Evolutionary conservation across 805 yeast genomes (phyloP), one percentile per base, ranked within the genome.

Genomic region (Candida suzukii): DNA sequence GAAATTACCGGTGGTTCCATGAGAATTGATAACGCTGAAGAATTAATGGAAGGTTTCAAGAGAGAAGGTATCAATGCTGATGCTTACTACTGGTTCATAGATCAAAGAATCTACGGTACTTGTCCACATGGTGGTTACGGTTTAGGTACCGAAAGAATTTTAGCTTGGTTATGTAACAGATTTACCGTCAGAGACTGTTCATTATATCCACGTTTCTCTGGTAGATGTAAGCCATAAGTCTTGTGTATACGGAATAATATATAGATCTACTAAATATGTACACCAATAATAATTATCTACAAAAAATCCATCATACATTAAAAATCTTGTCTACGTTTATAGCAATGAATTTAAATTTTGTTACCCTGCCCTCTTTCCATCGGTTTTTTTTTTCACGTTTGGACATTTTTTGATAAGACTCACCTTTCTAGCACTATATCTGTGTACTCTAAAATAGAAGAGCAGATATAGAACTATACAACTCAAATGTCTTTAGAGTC

Each of bases 71-170:
- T 93, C 57, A 81, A 80, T 61, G 74, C 87, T 42, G 78, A 71
- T 19, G 73, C 91, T 27, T 93, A 93, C 77, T 90, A 91, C 74
- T 93, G 97, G 97, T 95, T 86, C 68, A 78, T 78, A 44, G 99
- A 93, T 62, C 91, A 84, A 70, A 81, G 99, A 68, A 83, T 84
- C 68, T 93, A 93, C 68, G 99, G 99, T 64, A 83, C 97, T 12
- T 85, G 87, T 68, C 97, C 97, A 32, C 99, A 93, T 61, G 99
- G 99, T 65, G 99, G 99, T 52, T 93, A 93, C 70, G 99, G 99
- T 58, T 68, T 93, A 51, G 99, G 99, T 52, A 88, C 96, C 28
- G 99, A 93, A 71, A 84, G 99, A 70, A 87, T 93, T 58, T 74
- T 93, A 53, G 99, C 99, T 31, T 93, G 99, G 99, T 75, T 93